Evolutionary conservation across 768 basidiomycete species (phyloP).

Genomic region (Naganishia antarctica): DNA sequence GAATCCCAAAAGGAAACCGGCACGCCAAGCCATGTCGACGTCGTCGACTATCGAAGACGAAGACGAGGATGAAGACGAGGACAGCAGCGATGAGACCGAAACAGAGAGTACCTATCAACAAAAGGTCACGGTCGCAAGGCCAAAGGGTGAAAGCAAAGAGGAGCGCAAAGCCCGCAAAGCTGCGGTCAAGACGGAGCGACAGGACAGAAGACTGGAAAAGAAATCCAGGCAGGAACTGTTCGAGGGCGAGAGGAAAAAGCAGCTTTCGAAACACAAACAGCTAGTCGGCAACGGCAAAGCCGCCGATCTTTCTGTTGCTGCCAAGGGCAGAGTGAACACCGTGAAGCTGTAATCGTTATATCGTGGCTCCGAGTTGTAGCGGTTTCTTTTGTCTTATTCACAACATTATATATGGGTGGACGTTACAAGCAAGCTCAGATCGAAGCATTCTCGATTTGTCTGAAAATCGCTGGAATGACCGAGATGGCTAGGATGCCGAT

Average conservation of each 20-base stretch:
- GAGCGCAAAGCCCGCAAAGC: conserved; percentile 53
- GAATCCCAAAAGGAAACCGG: conserved; percentile 47
- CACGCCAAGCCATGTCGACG: conserved; percentile 4
- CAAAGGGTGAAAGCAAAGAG: conserved; percentile 64
- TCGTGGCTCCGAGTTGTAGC: not conserved
- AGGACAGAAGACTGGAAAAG: conserved; percentile 52
- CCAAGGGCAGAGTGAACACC: conserved; percentile 21
- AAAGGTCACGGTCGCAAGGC: conserved; percentile 55
- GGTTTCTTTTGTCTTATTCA: not conserved
- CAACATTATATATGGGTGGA: not conserved
- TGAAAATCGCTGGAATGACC: conserved; percentile 10
- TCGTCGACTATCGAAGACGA: conserved; percentile 44
- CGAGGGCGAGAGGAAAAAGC: conserved; percentile 49
- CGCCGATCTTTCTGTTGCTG: conserved; percentile 38
- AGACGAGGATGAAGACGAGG: conserved; percentile 42
- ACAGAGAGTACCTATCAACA: conserved; percentile 33
- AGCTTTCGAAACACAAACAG: conserved; percentile 47
- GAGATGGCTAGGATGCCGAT: conserved; percentile 55
- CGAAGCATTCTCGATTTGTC: not conserved
- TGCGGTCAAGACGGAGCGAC: conserved; percentile 52
- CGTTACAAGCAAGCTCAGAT: not conserved
- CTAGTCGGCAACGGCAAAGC: conserved; percentile 46
- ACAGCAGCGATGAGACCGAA: conserved; percentile 4
- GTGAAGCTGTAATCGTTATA: conserved; percentile 18
- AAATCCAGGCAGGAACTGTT: conserved; percentile 52